Conservation (phyloP, 306 rosid species). For the Medicago lupulina region DNA sequence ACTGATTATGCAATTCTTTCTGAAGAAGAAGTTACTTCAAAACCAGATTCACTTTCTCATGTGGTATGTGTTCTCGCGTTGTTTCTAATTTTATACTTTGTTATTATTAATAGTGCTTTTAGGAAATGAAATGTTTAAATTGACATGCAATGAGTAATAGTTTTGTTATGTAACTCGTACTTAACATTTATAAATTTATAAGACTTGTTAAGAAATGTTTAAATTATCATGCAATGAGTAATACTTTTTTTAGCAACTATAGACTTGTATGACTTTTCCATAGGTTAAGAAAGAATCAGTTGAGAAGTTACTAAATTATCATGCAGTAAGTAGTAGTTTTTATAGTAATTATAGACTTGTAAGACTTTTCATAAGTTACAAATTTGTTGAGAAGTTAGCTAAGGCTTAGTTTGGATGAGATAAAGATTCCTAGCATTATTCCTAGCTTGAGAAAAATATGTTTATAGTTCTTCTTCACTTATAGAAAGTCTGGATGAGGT, state of each 20-base stretch:
- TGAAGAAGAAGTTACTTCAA: conserved; percentile 72
- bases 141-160: neutral
- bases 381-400: neutral
- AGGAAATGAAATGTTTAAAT: neutral
- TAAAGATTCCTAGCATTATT: no score
- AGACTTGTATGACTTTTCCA: neutral
- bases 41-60: conserved; percentile 78
- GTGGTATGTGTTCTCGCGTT: conserved; percentile 65
- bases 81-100: conserved; percentile 15
- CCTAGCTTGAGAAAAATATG: neutral
- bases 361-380: neutral
- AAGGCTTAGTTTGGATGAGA: neutral
- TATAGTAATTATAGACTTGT: neutral
- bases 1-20: conserved; percentile 89
- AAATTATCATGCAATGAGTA: neutral
- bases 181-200: no score
- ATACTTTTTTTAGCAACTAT: neutral
- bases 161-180: no score
- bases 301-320: neutral
- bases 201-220: no score
- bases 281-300: neutral
- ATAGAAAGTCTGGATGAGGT: neutral
- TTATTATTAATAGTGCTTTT: neutral
- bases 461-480: conserved; percentile 1
- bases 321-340: neutral